Conservation (phyloP, 352 stramenopile genomes). For the Pythium guiyangense region DNA sequence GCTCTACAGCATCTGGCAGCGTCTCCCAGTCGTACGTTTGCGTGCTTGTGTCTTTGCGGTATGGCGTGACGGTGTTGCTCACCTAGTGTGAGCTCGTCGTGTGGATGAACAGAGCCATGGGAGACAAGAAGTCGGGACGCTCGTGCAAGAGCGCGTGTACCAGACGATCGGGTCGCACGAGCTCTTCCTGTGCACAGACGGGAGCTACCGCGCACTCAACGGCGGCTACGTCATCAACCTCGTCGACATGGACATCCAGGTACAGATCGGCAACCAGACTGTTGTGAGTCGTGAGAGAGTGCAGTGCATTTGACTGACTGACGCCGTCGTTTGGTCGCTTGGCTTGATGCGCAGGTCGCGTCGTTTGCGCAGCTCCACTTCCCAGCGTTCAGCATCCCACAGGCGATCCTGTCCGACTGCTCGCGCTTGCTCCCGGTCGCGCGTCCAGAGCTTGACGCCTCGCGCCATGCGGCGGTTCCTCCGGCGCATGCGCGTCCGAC, state of each 20-base stretch:
- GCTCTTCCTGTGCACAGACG: constrained; percentile 68
- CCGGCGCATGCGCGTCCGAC: constrained; percentile 40
- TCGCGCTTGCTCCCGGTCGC: constrained; percentile 38
- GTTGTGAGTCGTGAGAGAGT: neutral
- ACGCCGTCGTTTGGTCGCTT: constrained; percentile 9
- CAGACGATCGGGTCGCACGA: constrained; percentile 36
- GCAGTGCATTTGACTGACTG: neutral
- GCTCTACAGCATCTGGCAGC: constrained; percentile 68
- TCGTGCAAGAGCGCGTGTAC: constrained; percentile 46
- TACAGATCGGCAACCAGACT: constrained; percentile 11
- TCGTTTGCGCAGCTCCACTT: constrained; percentile 76
- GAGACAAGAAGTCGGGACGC: constrained; percentile 26
- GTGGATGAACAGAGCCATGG: constrained; percentile 1
- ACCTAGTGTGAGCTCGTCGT: neutral
- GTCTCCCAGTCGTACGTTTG: constrained; percentile 4
- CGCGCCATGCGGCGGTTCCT: constrained; percentile 59
- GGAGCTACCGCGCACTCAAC: constrained; percentile 43
- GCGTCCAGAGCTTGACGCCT: constrained; percentile 47
- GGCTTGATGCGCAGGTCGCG: constrained; percentile 35
- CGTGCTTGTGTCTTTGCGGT: neutral
- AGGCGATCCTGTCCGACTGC: constrained; percentile 40
- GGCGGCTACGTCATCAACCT: constrained; percentile 62
- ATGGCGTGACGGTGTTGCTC: neutral
- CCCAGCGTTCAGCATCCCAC: constrained; percentile 54
- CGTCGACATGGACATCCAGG: constrained; percentile 63